A percentile compares a stretch with the other conserved stretches of the same genome.
Conservation (phyloP, 2,329 filamentous ascomycete genomes). For the Fonsecaea pedrosoi region DNA sequence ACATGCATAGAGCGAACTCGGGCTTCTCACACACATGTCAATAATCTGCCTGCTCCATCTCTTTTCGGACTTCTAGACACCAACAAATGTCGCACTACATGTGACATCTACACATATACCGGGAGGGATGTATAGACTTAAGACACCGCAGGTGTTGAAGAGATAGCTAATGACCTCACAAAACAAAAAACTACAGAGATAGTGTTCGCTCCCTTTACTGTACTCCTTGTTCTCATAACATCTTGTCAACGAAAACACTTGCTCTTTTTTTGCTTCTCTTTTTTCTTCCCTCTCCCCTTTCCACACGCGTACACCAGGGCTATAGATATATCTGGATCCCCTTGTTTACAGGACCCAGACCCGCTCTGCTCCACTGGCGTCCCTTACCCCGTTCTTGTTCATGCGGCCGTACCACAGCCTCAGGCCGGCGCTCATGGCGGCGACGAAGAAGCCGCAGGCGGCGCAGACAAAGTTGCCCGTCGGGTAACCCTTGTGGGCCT, state of each 20-base stretch:
- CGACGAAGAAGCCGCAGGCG: conserved; percentile 37
- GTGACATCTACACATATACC: not conserved
- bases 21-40: not conserved
- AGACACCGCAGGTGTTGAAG: not conserved
- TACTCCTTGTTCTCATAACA: not conserved
- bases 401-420: conserved; percentile 35
- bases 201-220: not conserved
- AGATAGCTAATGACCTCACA: not conserved
- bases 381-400: conserved; percentile 31
- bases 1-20: not conserved
- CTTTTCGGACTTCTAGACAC: not conserved
- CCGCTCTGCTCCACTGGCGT: conserved; percentile 33
- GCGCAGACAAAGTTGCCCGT: conserved; percentile 67
- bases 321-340: no score
- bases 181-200: not conserved
- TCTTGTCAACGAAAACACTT: not conserved
- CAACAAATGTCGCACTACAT: not conserved
- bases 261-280: no score
- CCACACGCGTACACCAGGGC: not conserved
- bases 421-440: conserved; percentile 24
- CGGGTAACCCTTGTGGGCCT: conserved; percentile 67
- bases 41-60: not conserved
- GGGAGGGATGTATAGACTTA: not conserved
- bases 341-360: conserved; percentile 27
- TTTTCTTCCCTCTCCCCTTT: no score